phyloP scores from a whole-genome alignment of 108 stramenopile species.

The Asterionellopsis glacialis region DNA sequence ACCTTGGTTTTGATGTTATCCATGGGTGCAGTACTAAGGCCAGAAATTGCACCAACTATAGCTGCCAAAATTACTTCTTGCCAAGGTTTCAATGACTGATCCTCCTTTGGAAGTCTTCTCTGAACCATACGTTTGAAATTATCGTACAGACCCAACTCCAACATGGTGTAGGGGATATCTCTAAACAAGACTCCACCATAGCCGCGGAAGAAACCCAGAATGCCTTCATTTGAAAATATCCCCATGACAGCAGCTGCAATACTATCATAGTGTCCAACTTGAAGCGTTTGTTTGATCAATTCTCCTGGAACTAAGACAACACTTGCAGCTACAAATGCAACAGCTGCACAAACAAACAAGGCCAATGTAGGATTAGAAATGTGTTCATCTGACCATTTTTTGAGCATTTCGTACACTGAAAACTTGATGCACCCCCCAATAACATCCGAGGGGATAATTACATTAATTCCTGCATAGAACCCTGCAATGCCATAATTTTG shows the following conservation, averaged over 20 bases:
- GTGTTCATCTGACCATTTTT: neutral
- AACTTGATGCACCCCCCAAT: slow-evolving; percentile 46
- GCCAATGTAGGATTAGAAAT: neutral
- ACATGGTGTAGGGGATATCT: slow-evolving; percentile 61
- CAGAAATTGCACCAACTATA: slow-evolving; percentile 34
- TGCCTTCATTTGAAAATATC: slow-evolving; percentile 22
- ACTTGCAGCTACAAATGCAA: slow-evolving; percentile 35
- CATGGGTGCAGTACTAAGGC: slow-evolving; percentile 40
- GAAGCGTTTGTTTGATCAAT: slow-evolving; percentile 52
- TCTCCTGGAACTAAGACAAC: slow-evolving; percentile 53
- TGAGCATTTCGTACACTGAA: slow-evolving; percentile 23
- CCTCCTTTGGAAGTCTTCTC: slow-evolving; percentile 5
- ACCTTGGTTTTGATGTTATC: slow-evolving; percentile 51
- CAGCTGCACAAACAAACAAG: slow-evolving; percentile 29
- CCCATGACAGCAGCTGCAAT: slow-evolving; percentile 14
- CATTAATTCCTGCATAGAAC: slow-evolving; percentile 36
- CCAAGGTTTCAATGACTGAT: slow-evolving; percentile 1
- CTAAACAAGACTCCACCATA: slow-evolving; percentile 31
- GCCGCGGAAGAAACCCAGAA: slow-evolving; percentile 30
- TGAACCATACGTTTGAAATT: slow-evolving; percentile 20
- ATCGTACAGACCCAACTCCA: slow-evolving; percentile 55
- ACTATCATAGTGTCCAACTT: slow-evolving; percentile 23
- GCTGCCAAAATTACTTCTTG: slow-evolving; percentile 37
- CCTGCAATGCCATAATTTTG: neutral
- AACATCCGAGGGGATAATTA: slow-evolving; percentile 33